Conservation (phyloP, 208 protist genomes). For the Trypanosoma scelopori region DNA sequence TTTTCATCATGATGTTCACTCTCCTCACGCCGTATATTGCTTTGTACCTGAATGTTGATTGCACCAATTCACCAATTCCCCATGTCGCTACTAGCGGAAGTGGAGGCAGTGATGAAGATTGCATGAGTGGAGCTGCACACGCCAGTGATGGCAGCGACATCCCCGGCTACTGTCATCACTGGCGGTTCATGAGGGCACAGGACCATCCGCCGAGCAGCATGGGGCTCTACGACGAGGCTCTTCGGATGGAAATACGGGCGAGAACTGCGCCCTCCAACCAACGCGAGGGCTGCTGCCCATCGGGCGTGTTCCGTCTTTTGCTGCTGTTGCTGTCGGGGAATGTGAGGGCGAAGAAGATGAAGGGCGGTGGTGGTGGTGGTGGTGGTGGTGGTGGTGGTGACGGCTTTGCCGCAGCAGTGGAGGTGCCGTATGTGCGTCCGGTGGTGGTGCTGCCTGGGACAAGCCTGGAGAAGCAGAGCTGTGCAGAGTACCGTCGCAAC, state of each 20-base stretch:
- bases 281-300: too few relatives aligned
- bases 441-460: not conserved
- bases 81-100: too few relatives aligned
- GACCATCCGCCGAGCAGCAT: not conserved
- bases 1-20: too few relatives aligned
- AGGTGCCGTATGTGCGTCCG: not conserved
- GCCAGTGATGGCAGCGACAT: not conserved
- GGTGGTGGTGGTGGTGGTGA: too few relatives aligned
- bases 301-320: too few relatives aligned
- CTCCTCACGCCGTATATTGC: too few relatives aligned
- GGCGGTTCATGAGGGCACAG: not conserved
- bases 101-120: not conserved
- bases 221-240: not conserved
- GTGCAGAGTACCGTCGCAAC: not conserved
- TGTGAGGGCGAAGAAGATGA: too few relatives aligned
- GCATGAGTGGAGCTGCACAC: not conserved
- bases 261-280: too few relatives aligned
- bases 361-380: too few relatives aligned
- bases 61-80: not conserved
- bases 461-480: not conserved
- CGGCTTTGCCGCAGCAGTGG: too few relatives aligned
- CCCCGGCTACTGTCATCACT: not conserved
- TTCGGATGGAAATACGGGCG: not conserved
- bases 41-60: too few relatives aligned
- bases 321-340: too few relatives aligned